phyloP scores from a whole-genome alignment of 768 basidiomycete species.

The Termitomyces sp. region DNA sequence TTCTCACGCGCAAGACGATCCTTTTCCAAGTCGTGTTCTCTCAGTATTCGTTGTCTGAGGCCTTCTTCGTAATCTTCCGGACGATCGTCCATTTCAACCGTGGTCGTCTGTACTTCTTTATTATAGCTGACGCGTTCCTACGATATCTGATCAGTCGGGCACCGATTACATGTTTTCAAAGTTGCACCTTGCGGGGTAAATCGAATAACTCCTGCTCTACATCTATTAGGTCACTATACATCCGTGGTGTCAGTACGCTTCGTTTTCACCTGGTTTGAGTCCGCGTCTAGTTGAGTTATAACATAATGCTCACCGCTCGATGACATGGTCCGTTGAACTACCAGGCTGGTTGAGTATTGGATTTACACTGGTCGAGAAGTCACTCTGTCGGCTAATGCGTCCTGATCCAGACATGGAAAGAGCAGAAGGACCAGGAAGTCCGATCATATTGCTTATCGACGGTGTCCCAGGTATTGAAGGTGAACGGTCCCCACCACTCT shows the following conservation, averaged over 20 bases:
- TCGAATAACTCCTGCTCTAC: conserved; percentile 89
- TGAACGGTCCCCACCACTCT: conserved; percentile 59
- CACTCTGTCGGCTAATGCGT: conserved; percentile 66
- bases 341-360: conserved; percentile 39
- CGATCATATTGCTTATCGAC: conserved; percentile 30
- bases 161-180: conserved; percentile 6
- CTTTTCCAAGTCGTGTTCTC: conserved; percentile 65
- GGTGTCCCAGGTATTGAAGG: conserved; percentile 76
- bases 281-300: not conserved
- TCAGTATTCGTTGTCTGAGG: conserved; percentile 61
- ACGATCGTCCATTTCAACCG: conserved; percentile 46
- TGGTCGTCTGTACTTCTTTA: conserved; percentile 78
- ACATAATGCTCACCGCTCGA: conserved; percentile 51
- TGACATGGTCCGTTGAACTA: conserved; percentile 61
- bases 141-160: not conserved
- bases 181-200: conserved; percentile 70
- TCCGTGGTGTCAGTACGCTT: conserved; percentile 60
- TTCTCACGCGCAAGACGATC: conserved; percentile 67
- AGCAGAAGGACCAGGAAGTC: conserved; percentile 28
- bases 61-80: conserved; percentile 59
- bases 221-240: conserved; percentile 77
- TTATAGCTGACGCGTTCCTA: conserved; percentile 80
- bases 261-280: not conserved
- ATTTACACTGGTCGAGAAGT: conserved; percentile 44
- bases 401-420: conserved; percentile 46